phyloP scores from a whole-genome alignment of 768 basidiomycete genomes.

The Cubamyces sp. region DNA sequence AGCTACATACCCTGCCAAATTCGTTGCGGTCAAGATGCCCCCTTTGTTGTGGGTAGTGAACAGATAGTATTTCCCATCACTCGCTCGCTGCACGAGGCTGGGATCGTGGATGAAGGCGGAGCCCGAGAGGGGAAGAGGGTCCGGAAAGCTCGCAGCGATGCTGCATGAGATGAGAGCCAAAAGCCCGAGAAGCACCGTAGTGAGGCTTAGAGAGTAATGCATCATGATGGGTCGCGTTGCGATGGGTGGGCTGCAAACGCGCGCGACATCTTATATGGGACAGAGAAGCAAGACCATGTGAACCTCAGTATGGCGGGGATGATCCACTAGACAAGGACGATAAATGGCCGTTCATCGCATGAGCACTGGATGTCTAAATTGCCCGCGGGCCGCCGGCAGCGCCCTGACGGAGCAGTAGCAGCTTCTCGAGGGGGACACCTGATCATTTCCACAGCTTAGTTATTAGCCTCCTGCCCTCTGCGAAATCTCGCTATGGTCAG shows the following conservation, averaged over 20 bases:
- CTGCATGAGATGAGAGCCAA: neutral
- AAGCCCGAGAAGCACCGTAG: neutral
- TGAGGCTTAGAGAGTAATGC: neutral
- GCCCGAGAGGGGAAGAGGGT: constrained; percentile 18
- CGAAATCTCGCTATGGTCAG: too few relatives aligned
- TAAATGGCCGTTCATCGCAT: neutral
- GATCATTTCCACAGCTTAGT: too few relatives aligned
- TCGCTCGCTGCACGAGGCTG: constrained; percentile 21
- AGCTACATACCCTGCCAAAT: constrained; percentile 23
- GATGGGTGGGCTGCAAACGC: neutral
- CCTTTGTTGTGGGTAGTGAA: constrained; percentile 25
- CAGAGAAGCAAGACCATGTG: neutral
- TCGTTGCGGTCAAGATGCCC: constrained; percentile 24
- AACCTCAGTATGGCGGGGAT: neutral
- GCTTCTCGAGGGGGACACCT: neutral
- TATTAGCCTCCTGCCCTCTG: neutral
- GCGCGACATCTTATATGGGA: neutral
- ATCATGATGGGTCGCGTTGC: neutral
- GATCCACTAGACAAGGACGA: neutral
- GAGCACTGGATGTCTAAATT: neutral
- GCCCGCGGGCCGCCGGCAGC: constrained; percentile 3
- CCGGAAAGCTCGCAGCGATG: constrained; percentile 15
- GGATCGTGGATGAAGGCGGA: constrained; percentile 23
- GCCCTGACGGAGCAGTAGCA: neutral
- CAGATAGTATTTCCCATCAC: constrained; percentile 29